These are phyloP conservation scores for Alectoria sarmentosa DNA, from an alignment of 495 filamentous ascomycete species.

Conservation along the genomic window DNA sequence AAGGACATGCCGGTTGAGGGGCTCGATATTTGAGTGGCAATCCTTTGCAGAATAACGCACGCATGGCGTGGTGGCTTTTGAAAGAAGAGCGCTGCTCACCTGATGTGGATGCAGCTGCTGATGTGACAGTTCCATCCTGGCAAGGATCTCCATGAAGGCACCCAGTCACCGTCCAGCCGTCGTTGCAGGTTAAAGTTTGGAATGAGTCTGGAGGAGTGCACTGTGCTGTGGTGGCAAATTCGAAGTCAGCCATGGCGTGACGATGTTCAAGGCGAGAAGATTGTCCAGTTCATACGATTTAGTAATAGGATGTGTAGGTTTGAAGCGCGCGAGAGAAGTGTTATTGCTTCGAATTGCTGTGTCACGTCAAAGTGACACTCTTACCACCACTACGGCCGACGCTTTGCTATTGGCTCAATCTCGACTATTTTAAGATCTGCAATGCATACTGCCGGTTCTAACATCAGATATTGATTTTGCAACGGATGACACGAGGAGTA, in stretches of 20 bases:
- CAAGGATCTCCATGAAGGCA: background rate
- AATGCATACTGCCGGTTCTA: background rate
- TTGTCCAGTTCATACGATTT: background rate
- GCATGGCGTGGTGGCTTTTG: background rate
- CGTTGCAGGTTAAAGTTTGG: too few relatives aligned
- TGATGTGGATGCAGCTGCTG: background rate
- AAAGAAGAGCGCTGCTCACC: background rate
- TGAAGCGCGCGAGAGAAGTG: background rate
- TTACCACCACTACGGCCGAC: background rate
- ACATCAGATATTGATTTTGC: background rate
- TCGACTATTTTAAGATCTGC: background rate
- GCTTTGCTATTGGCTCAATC: background rate
- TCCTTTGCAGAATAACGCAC: background rate
- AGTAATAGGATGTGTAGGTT: background rate
- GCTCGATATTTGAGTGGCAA: background rate
- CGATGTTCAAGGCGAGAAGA: background rate
- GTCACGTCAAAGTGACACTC: background rate
- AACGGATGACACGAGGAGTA: background rate
- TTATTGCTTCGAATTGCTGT: background rate
- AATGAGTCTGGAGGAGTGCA: background rate
- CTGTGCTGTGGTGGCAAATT: background rate
- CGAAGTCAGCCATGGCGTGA: background rate
- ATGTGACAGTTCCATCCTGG: background rate
- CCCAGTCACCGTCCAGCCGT: background rate
- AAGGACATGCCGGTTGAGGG: background rate